A percentile compares a stretch with the other conserved stretches of the same genome.
phyloP scores from a whole-genome alignment of 257 asterid species.

The Gentiana dahurica region DNA sequence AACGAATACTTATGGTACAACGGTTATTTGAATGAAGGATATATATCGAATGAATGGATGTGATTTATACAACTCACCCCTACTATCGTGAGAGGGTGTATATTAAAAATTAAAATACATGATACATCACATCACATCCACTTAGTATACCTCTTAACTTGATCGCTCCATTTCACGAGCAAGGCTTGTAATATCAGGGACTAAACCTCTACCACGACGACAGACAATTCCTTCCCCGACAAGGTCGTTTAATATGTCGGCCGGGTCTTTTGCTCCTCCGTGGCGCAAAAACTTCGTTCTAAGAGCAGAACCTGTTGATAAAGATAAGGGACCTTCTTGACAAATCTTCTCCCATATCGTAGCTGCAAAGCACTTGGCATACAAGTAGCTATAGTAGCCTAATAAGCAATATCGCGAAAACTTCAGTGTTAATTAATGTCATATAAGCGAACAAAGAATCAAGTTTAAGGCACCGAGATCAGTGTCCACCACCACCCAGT shows the following conservation, averaged over 20 bases:
- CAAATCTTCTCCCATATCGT: conserved; percentile 72
- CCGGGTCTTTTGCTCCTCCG: conserved; percentile 95
- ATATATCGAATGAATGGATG: too few species aligned
- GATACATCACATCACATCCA: too few species aligned
- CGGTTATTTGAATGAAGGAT: too few species aligned
- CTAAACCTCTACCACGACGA: conserved; percentile 43
- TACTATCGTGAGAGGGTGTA: too few species aligned
- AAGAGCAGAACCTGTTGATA: conserved; percentile 65
- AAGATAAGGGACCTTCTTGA: conserved; percentile 69
- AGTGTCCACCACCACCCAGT: too few species aligned
- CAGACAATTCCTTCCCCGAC: conserved; percentile 39
- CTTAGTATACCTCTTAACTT: neutral
- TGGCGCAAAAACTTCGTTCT: conserved; percentile 65
- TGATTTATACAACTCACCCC: too few species aligned
- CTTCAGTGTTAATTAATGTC: neutral
- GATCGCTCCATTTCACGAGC: conserved; percentile 47
- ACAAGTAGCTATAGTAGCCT: conserved; percentile 97
- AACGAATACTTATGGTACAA: too few species aligned
- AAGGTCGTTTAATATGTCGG: conserved; percentile 55
- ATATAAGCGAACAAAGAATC: neutral
- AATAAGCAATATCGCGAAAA: neutral
- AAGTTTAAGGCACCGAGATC: too few species aligned
- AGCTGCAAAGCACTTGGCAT: conserved; percentile 83
- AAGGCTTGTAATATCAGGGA: conserved; percentile 70
- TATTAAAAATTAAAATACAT: too few species aligned